A percentile compares a stretch with the other conserved stretches of the same genome.
These are phyloP conservation scores for Pedinophyceae sp. DNA, from an alignment of 139 green algal species.

Conservation along the genomic window DNA sequence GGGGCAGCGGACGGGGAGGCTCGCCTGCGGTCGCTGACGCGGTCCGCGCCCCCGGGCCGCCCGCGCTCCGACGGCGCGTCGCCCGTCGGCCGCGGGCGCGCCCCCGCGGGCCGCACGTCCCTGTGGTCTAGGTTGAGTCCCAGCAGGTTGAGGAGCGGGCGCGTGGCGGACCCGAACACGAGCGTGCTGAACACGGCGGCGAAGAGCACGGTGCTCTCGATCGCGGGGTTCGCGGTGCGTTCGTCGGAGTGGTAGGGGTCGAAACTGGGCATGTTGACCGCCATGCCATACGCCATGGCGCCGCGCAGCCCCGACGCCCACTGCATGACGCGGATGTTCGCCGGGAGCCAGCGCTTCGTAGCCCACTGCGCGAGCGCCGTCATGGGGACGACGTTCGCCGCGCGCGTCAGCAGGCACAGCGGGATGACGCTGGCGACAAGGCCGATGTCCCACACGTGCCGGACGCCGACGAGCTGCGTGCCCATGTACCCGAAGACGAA, in stretches of 20 bases:
- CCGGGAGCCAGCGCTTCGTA: slow-evolving; percentile 12
- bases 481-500: slow-evolving; percentile 64
- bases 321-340: slow-evolving; percentile 36
- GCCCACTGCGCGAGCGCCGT: slow-evolving; percentile 29
- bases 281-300: slow-evolving; percentile 46
- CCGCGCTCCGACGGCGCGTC: slow-evolving; percentile 22
- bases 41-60: slow-evolving; percentile 21
- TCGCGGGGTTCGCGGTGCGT: slow-evolving; percentile 29
- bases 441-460: slow-evolving; percentile 11
- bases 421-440: slow-evolving; percentile 31
- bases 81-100: background rate
- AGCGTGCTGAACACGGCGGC: slow-evolving; percentile 42
- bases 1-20: too few relatives aligned
- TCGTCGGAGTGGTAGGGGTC: slow-evolving; percentile 19
- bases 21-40: background rate
- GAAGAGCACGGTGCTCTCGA: slow-evolving; percentile 51
- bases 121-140: background rate
- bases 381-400: slow-evolving; percentile 42
- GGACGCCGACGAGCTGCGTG: slow-evolving; percentile 22
- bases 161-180: slow-evolving; percentile 26
- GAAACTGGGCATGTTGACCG: slow-evolving; percentile 37
- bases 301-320: slow-evolving; percentile 44
- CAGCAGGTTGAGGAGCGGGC: background rate
- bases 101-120: background rate
- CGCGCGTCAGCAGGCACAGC: slow-evolving; percentile 27